Evolutionary conservation across 2,329 filamentous ascomycete species (phyloP), one percentile per base, ranked within the genome.

Genomic region (Xylariaceae sp.): DNA sequence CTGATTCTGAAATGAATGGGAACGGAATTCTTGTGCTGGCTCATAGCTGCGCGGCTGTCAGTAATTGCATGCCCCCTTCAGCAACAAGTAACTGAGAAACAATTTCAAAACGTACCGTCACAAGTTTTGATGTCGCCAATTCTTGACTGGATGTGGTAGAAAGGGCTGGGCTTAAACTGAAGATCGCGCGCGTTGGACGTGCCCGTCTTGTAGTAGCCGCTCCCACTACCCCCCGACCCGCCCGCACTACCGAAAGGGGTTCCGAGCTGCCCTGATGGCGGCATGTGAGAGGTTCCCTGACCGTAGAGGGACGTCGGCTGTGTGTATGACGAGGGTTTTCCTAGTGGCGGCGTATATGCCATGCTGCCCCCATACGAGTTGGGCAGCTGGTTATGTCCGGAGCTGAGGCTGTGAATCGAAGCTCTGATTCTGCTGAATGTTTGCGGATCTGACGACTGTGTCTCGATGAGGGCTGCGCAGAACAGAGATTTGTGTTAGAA

Each of bases 81-180:
- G 10, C 33, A 14, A n/a, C 40, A 14, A 33, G 38, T 34, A 18
- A 39, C 11, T 31, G 18, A 50, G 34, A 12, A 34, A 41, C 18
- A 13, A 13, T 9, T 6, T 22, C 14, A 18, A 19, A 3, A 31
- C 82, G 66, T 77, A 92, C 92, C 80, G 69, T 93, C 89, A 58
- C 91, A 89, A 50, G 83, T 80, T 40, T 83, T 78, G 16, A 86
- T 74, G 7, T 78, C 73, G 5, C 89, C 83, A 6, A 97, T 71
- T 28, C 83, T 78, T 49, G 83, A 76, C 42, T 85, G 68, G 31
- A 93, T 77, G 11, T 82, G 81, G 65, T 93, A 97, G 69, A 97
- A 99, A 0, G 94, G 93, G 63, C 90, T 96, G 4, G 83, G 70
- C 64, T 89, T 93, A 73, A 78, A 79, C 11, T 68, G 53, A 11